Conservation (phyloP, 2,329 filamentous ascomycete genomes). For the Diaporthe ilicicola region DNA sequence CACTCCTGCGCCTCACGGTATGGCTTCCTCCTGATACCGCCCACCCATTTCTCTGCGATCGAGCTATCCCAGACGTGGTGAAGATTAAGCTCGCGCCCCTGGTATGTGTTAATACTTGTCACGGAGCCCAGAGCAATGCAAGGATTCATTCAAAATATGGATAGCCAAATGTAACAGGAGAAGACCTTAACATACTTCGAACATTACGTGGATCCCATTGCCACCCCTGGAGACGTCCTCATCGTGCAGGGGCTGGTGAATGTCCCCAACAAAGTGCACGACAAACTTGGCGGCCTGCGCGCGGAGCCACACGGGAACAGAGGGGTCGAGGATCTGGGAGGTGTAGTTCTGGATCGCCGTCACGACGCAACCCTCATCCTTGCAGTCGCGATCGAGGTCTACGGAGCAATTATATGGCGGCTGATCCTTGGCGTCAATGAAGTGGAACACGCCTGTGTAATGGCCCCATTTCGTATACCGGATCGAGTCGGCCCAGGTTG, state of each 20-base stretch:
- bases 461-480: slow-evolving; percentile 70
- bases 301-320: slow-evolving; percentile 54
- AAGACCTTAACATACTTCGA: too few species aligned
- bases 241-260: slow-evolving; percentile 74
- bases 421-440: slow-evolving; percentile 73
- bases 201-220: slow-evolving; percentile 75
- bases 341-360: slow-evolving; percentile 69
- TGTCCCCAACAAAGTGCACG: slow-evolving; percentile 74
- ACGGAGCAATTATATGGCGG: slow-evolving; percentile 67
- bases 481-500: slow-evolving; percentile 73
- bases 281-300: slow-evolving; percentile 72
- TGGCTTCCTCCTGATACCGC: slow-evolving; percentile 59
- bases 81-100: slow-evolving; percentile 66
- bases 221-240: slow-evolving; percentile 72
- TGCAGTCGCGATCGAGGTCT: slow-evolving; percentile 68
- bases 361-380: slow-evolving; percentile 68
- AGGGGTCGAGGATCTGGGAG: slow-evolving; percentile 57
- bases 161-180: too few species aligned
- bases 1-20: slow-evolving; percentile 62
- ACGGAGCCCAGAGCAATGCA: too few species aligned
- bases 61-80: slow-evolving; percentile 79
- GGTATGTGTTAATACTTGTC: too few species aligned
- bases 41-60: slow-evolving; percentile 72
- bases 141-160: too few species aligned
- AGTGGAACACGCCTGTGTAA: slow-evolving; percentile 71